A percentile compares a stretch with the other conserved stretches of the same genome.
Evolutionary conservation across 2,329 filamentous ascomycete genomes (phyloP).

Genomic region (Cyphellophora attinorum): DNA sequence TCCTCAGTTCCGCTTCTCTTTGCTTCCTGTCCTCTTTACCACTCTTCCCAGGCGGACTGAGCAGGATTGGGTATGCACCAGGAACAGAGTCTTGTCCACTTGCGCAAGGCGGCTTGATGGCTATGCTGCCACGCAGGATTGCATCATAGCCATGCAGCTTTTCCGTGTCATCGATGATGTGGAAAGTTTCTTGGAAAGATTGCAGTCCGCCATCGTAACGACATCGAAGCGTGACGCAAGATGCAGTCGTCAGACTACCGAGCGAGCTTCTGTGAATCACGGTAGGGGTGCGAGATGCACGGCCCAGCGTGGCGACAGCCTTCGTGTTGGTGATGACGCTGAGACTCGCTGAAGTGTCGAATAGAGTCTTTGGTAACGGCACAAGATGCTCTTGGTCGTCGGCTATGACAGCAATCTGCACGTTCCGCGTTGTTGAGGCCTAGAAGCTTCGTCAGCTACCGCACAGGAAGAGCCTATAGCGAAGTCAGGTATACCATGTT

Average conservation of each 20-base stretch:
- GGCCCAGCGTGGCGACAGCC: slow-evolving; percentile 9
- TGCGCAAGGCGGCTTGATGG: no score
- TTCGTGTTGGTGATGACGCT: slow-evolving; percentile 11
- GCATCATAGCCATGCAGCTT: neutral
- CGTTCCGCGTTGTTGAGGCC: no score
- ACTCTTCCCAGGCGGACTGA: no score
- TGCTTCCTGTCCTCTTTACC: no score
- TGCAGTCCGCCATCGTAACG: slow-evolving; percentile 13
- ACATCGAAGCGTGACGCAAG: slow-evolving; percentile 14
- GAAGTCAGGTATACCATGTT: neutral
- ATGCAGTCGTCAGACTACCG: no score
- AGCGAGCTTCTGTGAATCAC: no score
- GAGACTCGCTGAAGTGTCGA: slow-evolving; percentile 5
- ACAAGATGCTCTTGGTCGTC: slow-evolving; percentile 12
- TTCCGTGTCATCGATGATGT: slow-evolving; percentile 12
- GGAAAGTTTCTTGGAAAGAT: slow-evolving; percentile 13
- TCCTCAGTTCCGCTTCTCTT: no score
- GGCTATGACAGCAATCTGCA: slow-evolving; percentile 10
- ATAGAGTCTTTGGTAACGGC: slow-evolving; percentile 8
- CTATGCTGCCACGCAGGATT: neutral
- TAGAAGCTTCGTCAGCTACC: no score
- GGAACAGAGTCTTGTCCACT: no score
- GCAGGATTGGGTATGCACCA: no score
- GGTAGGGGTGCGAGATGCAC: no score
- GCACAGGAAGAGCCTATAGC: no score